Conservation (phyloP, 1,284 basidiomycete species). For the Hortiboletus rubellus region DNA sequence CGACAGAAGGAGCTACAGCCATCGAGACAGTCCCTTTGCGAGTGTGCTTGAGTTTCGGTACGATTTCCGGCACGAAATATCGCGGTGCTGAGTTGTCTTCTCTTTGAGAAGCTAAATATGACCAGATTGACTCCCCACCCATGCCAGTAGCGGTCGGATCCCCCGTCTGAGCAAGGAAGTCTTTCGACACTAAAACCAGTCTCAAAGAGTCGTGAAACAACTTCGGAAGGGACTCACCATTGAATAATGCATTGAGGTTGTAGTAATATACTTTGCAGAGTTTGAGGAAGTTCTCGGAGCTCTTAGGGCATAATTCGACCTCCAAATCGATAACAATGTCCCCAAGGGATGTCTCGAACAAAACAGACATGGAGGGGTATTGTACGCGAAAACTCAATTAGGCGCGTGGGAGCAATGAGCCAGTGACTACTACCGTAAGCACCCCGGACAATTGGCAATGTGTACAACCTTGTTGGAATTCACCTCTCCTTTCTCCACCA, state of each 20-base stretch:
- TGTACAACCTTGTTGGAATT: too few relatives aligned
- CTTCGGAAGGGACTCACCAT: slow-evolving; percentile 57
- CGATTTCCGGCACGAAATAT: slow-evolving; percentile 84
- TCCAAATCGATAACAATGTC: slow-evolving; percentile 97
- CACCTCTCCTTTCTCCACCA: too few relatives aligned
- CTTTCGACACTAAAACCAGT: slow-evolving; percentile 71
- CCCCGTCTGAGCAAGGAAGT: slow-evolving; percentile 94
- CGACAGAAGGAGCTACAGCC: slow-evolving; percentile 82
- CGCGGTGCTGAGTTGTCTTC: slow-evolving; percentile 49
- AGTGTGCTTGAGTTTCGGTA: slow-evolving; percentile 81
- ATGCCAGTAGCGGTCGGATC: slow-evolving; percentile 95
- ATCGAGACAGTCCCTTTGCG: slow-evolving; percentile 92
- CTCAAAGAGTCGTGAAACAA: slow-evolving; percentile 9
- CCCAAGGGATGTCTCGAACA: slow-evolving; percentile 94
- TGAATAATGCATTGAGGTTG: slow-evolving; percentile 95
- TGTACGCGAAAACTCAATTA: neutral
- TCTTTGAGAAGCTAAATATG: slow-evolving; percentile 60
- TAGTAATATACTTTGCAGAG: slow-evolving; percentile 97
- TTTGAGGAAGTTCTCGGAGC: slow-evolving; percentile 95
- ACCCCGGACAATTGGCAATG: too few relatives aligned
- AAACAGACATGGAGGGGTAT: slow-evolving; percentile 81
- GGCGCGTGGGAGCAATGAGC: neutral
- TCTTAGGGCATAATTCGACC: slow-evolving; percentile 86
- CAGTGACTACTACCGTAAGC: too few relatives aligned
- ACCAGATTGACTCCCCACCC: slow-evolving; percentile 87